Conservation (phyloP, 441 rosid species). For the Flueggea neowawraea region DNA sequence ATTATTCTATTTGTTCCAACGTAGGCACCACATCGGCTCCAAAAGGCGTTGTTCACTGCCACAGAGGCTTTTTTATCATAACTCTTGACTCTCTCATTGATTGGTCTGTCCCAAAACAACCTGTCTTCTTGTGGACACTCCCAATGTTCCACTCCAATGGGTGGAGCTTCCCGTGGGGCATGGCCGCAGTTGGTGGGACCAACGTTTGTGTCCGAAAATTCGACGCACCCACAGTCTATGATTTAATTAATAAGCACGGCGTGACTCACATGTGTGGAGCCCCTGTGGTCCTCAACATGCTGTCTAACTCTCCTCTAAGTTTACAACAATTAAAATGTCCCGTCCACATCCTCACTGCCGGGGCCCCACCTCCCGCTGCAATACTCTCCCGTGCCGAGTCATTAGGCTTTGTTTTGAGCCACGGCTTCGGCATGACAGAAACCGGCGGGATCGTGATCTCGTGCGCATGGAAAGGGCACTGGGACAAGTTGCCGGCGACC, state of each 20-base stretch:
- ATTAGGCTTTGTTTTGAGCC: conserved; percentile 64
- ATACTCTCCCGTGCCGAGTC: conserved; percentile 60
- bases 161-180: conserved; percentile 78
- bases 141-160: conserved; percentile 87
- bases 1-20: too few species aligned
- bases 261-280: conserved; percentile 93
- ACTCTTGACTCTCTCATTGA: conserved; percentile 46
- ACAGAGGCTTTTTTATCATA: conserved; percentile 46
- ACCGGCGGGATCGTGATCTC: conserved; percentile 52
- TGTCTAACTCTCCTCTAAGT: conserved; percentile 27
- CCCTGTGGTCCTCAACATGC: conserved; percentile 80
- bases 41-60: conserved; percentile 76
- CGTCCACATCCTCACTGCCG: conserved; percentile 65
- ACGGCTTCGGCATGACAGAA: conserved; percentile 77
- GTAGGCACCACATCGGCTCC: conserved; percentile 52
- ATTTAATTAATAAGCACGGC: conserved; percentile 38
- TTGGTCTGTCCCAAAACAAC: conserved; percentile 65
- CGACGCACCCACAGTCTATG: conserved; percentile 41
- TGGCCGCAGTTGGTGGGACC: conserved; percentile 77
- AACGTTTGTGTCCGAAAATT: conserved; percentile 64
- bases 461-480: conserved; percentile 71
- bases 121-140: conserved; percentile 77
- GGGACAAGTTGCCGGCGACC: conserved; percentile 63
- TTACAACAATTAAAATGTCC: conserved; percentile 13
- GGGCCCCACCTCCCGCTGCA: conserved; percentile 78